Evolutionary conservation across 768 basidiomycete species (phyloP).

Genomic region (Xerocomus spinulosus): DNA sequence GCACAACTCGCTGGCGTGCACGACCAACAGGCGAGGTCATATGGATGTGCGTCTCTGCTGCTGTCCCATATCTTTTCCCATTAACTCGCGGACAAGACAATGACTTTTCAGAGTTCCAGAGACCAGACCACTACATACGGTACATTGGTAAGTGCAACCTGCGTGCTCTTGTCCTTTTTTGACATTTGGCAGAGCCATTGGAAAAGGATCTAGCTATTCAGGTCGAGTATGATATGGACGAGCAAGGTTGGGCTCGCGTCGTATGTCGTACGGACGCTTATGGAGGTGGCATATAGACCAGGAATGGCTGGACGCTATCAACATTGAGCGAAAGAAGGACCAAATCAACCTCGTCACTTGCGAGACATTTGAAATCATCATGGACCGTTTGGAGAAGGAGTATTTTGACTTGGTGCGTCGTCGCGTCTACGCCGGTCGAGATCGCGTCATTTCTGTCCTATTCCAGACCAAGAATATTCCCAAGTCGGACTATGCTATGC

Average conservation of each 20-base stretch:
- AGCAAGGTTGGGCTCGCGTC: constrained; percentile 63
- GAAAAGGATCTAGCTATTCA: constrained; percentile 89
- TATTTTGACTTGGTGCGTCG: constrained; percentile 88
- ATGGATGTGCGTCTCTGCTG: constrained; percentile 59
- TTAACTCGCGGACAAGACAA: constrained; percentile 41
- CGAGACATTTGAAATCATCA: constrained; percentile 91
- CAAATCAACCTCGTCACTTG: constrained; percentile 66
- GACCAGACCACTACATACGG: constrained; percentile 85
- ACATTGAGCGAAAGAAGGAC: constrained; percentile 75
- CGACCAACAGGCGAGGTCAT: constrained; percentile 58
- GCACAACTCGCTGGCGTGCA: constrained; percentile 59
- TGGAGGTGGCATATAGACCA: constrained; percentile 52
- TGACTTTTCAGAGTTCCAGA: constrained; percentile 64
- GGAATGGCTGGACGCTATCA: constrained; percentile 89
- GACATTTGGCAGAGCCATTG: constrained; percentile 62
- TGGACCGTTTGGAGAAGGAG: constrained; percentile 98
- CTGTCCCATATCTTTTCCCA: neutral
- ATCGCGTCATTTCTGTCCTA: constrained; percentile 1
- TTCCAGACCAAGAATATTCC: constrained; percentile 87
- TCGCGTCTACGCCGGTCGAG: constrained; percentile 2
- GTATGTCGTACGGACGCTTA: constrained; percentile 1
- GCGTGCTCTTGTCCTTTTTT: constrained; percentile 1
- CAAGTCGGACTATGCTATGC: constrained; percentile 80
- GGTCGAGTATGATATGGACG: constrained; percentile 99
- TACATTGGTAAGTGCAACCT: constrained; percentile 64